Evolutionary conservation across 768 basidiomycete species (phyloP).

Genomic region (Suillus bovinus): DNA sequence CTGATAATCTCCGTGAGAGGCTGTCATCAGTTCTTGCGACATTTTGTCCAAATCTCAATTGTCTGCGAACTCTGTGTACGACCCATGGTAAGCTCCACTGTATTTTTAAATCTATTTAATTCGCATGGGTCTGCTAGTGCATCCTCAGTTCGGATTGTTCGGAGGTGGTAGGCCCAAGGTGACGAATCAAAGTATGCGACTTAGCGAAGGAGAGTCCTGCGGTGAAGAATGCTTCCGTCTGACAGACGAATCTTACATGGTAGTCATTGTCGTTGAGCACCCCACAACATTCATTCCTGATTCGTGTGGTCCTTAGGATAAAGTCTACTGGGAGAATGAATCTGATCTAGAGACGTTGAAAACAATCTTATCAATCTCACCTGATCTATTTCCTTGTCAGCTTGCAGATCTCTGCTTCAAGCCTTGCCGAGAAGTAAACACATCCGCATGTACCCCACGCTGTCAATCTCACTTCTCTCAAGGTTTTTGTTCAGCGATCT

Average conservation of each 20-base stretch:
- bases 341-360: conserved; percentile 24
- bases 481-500: conserved; percentile 24
- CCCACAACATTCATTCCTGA: not conserved
- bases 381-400: conserved; percentile 51
- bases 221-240: conserved; percentile 33
- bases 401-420: conserved; percentile 48
- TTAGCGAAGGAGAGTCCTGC: conserved; percentile 32
- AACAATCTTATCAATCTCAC: conserved; percentile 42
- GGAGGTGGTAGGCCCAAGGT: conserved; percentile 19
- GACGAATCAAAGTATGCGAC: conserved; percentile 24
- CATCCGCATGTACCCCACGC: not conserved
- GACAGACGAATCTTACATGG: conserved; percentile 13
- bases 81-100: conserved; percentile 34
- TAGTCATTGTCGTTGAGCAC: not conserved
- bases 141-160: not conserved
- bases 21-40: conserved; percentile 31
- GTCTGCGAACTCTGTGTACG: conserved; percentile 40
- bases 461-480: not conserved
- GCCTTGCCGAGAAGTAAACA: conserved; percentile 46
- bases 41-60: conserved; percentile 51
- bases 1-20: conserved; percentile 31
- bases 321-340: conserved; percentile 27
- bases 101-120: not conserved
- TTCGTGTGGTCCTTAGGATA: conserved; percentile 15
- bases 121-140: not conserved